A percentile compares a stretch with the other conserved stretches of the same genome.
phyloP scores from a whole-genome alignment of 2,329 filamentous ascomycete genomes.

The Sporothrix pseudoabietina region DNA sequence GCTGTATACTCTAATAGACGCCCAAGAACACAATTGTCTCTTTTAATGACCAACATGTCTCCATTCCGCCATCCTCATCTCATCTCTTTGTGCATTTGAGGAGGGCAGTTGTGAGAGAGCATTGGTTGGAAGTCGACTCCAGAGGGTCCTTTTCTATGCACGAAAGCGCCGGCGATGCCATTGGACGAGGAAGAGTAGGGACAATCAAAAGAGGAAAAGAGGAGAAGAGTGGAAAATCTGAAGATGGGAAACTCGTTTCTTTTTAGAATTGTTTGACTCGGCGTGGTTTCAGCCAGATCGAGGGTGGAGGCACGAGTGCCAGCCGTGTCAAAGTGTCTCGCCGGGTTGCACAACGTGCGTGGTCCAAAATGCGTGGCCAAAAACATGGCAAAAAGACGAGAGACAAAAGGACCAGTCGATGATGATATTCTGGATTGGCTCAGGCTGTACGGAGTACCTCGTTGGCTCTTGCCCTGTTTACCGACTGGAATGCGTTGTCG shows the following conservation, averaged over 20 bases:
- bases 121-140: slow-evolving; percentile 3
- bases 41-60: background rate
- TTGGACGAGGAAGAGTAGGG: slow-evolving; percentile 20
- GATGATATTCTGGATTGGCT: background rate
- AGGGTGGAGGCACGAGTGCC: background rate
- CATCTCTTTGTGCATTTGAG: slow-evolving; percentile 9
- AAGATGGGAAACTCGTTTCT: background rate
- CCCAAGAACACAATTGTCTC: background rate
- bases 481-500: slow-evolving; percentile 9
- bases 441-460: background rate
- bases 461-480: background rate
- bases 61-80: background rate
- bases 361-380: background rate
- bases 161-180: slow-evolving; percentile 29
- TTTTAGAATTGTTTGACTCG: background rate
- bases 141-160: slow-evolving; percentile 18
- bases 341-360: background rate
- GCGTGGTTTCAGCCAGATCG: background rate
- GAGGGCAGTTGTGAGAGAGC: background rate
- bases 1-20: background rate
- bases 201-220: background rate
- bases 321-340: background rate
- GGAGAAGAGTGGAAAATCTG: background rate
- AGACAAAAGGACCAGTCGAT: background rate
- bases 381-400: background rate